Percentiles rank a stretch among this genome's conserved stretches.
phyloP scores from a whole-genome alignment of 2,329 filamentous ascomycete species.

The Dothiorella sarmentorum region DNA sequence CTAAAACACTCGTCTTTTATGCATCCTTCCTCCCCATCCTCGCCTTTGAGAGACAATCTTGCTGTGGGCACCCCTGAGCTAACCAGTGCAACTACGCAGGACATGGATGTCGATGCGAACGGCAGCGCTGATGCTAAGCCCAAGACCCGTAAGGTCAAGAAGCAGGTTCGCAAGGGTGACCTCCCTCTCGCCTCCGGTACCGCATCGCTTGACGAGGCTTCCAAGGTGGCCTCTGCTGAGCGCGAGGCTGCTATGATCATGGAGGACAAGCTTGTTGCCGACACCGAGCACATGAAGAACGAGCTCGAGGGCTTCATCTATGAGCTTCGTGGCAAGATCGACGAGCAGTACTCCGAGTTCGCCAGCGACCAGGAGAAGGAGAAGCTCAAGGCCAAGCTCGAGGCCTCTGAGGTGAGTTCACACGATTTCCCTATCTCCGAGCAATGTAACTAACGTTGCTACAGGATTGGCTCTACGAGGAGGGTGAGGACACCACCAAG shows the following conservation, averaged over 20 bases:
- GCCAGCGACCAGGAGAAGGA: conserved; percentile 89
- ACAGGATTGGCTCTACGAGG: conserved; percentile 97
- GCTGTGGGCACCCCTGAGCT: conserved; percentile 16
- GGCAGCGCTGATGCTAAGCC: conserved; percentile 48
- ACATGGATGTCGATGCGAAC: conserved; percentile 40
- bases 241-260: conserved; percentile 88
- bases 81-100: conserved; percentile 28
- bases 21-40: not conserved
- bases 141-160: conserved; percentile 96
- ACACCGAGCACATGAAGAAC: conserved; percentile 99
- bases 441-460: conserved; percentile 21
- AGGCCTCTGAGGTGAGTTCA: conserved; percentile 73
- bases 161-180: conserved; percentile 97
- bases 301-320: conserved; percentile 98
- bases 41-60: conserved; percentile 21
- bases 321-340: conserved; percentile 91
- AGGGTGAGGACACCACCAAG: conserved; percentile 92
- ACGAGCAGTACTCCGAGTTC: conserved; percentile 85
- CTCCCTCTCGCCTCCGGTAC: conserved; percentile 83
- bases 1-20: conserved; percentile 23
- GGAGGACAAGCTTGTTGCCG: conserved; percentile 96
- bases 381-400: conserved; percentile 79
- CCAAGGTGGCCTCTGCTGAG: conserved; percentile 69
- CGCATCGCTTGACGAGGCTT: conserved; percentile 67
- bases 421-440: not conserved